A percentile compares a stretch with the other conserved stretches of the same genome.
These are phyloP conservation scores for Yamadazyma pseudoaaseri DNA, from an alignment of 1,139 yeast genomes.

Conservation along the genomic window DNA sequence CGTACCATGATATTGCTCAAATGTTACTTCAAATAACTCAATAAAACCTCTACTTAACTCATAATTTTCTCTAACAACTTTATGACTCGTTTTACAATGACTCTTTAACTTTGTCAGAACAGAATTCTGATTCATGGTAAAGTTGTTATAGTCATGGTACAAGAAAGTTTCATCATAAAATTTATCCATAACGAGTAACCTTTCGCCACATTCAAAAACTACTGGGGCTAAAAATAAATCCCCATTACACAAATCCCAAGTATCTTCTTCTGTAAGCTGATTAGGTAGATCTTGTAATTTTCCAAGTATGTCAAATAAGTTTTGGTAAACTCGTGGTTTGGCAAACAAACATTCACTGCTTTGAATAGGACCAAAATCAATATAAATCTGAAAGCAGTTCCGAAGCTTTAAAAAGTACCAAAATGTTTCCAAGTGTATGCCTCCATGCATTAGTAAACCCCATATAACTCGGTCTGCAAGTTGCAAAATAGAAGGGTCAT, in stretches of 20 bases:
- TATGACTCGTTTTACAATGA: conserved; percentile 10
- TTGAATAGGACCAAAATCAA: conserved; percentile 24
- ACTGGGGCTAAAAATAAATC: conserved; percentile 23
- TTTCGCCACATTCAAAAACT: conserved; percentile 14
- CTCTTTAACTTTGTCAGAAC: conserved; percentile 8
- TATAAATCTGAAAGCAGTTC: conserved; percentile 22
- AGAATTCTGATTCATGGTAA: conserved; percentile 4
- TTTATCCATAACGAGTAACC: conserved; percentile 18
- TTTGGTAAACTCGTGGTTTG: conserved; percentile 10
- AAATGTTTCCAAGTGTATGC: conserved; percentile 37
- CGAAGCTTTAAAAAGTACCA: conserved; percentile 32
- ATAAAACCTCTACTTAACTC: conserved; percentile 8
- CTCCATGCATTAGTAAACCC: conserved; percentile 43
- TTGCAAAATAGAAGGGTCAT: conserved; percentile 32
- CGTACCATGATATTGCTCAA: conserved; percentile 5
- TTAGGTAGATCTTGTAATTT: conserved; percentile 12
- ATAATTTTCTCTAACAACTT: conserved; percentile 4
- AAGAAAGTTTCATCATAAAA: conserved; percentile 19
- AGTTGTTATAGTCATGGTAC: conserved; percentile 8
- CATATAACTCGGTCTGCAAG: conserved; percentile 37
- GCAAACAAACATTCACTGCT: conserved; percentile 14
- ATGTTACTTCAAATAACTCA: conserved; percentile 8
- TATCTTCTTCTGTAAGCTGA: conserved; percentile 13
- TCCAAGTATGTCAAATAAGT: conserved; percentile 22
- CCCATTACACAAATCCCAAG: conserved; percentile 20